Base-by-base conservation (phyloP, 164 flowering plant genomes). In the Berberis vulgaris region DNA sequence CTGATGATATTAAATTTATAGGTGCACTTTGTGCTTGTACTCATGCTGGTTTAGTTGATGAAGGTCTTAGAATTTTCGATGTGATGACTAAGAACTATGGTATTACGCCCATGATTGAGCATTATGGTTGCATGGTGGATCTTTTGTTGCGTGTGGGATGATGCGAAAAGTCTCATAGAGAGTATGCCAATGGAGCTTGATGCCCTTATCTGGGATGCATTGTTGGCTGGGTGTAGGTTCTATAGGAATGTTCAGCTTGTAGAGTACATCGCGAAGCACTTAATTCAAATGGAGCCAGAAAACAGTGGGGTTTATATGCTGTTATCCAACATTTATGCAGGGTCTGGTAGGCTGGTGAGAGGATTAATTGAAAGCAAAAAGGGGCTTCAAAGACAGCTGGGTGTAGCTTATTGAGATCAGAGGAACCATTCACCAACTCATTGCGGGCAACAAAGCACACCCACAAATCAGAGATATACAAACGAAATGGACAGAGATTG, bases 111-210 rank as follows among this genome's bases (percentile, higher is more conserved):
- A 77, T 69, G 52, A 69, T 77, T 59, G 83, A 79, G 62, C 80
- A 79, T 65, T 79, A 77, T 75, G 80, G 83, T 6, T 79, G 83
- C 42, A 69, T 77, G 73, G 80, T 79, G 55, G 83, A 79, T 79
- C 75, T 79, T 11, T 63, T 79, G 40, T 65, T 71, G 4, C 78
- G 80, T 8, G 70, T 49, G 61, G 83, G 83, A 69, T 45, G 72
- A 80, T 50, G 80, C 83, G 41, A 64, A 53, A 49, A 11, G 53
- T 11, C 46, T 77, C 57, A 59, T 77, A 3, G 54, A 70, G 4
- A 55, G 41, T 42, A 77, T 80, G 80, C 83, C 83, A 2, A 77
- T 80, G 67, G 45, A 65, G 47, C 78, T 79, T 4, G 75, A 80
- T 74, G 74, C 60, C 13, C 64, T 69, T 50, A 67, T 77, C 11